Conservation (phyloP, 1,139 yeast genomes). For the Trichomonascaceae sp. region DNA sequence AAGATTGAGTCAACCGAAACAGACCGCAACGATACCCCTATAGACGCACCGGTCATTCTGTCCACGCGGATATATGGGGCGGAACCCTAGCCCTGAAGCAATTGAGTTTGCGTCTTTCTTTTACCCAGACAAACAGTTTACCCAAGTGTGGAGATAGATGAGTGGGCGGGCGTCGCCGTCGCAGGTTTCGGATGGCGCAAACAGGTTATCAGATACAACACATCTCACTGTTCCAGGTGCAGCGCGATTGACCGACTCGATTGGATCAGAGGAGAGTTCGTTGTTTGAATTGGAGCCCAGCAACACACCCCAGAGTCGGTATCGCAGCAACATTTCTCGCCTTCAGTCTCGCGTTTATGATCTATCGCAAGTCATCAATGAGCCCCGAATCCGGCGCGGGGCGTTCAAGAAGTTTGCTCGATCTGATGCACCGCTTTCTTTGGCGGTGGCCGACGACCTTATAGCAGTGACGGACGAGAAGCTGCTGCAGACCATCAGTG, state of each 20-base stretch:
- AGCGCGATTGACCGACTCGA: too few relatives aligned
- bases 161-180: too few relatives aligned
- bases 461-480: background rate
- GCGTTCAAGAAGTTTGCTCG: background rate
- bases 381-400: background rate
- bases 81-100: too few relatives aligned
- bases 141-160: too few relatives aligned
- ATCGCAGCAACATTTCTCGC: background rate
- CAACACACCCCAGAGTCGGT: too few relatives aligned
- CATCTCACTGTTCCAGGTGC: too few relatives aligned
- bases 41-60: slow-evolving; percentile 22
- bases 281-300: too few relatives aligned
- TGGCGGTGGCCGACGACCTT: background rate
- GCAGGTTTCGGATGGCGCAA: too few relatives aligned
- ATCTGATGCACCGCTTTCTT: background rate
- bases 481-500: background rate
- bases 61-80: slow-evolving; percentile 11
- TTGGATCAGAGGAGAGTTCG: too few relatives aligned
- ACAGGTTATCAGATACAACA: too few relatives aligned
- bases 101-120: too few relatives aligned
- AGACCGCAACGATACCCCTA: slow-evolving; percentile 23
- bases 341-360: background rate
- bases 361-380: background rate
- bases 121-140: too few relatives aligned
- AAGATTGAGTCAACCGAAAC: slow-evolving; percentile 21